Conservation (phyloP, 768 basidiomycete species). For the Pluteus cervinus region DNA sequence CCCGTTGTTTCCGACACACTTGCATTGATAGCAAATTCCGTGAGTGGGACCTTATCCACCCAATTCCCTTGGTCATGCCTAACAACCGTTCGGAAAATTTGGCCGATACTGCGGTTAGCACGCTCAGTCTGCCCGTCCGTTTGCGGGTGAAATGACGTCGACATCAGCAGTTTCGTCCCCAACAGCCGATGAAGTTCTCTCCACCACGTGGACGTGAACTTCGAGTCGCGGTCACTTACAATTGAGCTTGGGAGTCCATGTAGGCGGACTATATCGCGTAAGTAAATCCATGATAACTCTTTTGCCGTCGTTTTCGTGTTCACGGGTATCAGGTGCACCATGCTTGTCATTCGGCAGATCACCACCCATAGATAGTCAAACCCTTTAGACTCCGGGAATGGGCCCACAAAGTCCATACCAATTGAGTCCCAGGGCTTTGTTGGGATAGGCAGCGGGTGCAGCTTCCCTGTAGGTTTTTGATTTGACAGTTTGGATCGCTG, state of each 20-base stretch:
- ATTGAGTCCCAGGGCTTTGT: slow-evolving; percentile 24
- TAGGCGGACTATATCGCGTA: slow-evolving; percentile 16
- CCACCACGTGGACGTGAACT: slow-evolving; percentile 32
- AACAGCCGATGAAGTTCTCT: slow-evolving; percentile 13
- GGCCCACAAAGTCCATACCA: slow-evolving; percentile 29
- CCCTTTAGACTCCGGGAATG: slow-evolving; percentile 17
- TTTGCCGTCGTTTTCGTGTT: slow-evolving; percentile 11
- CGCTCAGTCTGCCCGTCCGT: slow-evolving; percentile 28
- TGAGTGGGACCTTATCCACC: slow-evolving; percentile 20
- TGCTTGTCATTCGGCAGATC: slow-evolving; percentile 14
- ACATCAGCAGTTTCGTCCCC: slow-evolving; percentile 26
- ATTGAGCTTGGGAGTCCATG: slow-evolving; percentile 20
- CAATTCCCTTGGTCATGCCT: slow-evolving; percentile 25
- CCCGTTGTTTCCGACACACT: slow-evolving; percentile 20
- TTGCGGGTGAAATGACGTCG: slow-evolving; percentile 34
- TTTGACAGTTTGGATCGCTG: slow-evolving; percentile 12
- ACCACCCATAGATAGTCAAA: slow-evolving; percentile 19
- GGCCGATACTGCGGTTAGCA: slow-evolving; percentile 20
- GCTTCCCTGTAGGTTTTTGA: slow-evolving; percentile 13
- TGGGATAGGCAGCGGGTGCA: slow-evolving; percentile 19
- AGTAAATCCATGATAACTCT: slow-evolving; percentile 16
- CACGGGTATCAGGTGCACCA: slow-evolving; percentile 22
- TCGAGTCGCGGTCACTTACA: slow-evolving; percentile 21
- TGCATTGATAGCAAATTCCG: slow-evolving; percentile 32
- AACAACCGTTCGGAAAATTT: slow-evolving; percentile 22